Evolutionary conservation across 2,329 filamentous ascomycete genomes (phyloP), one percentile per base, ranked within the genome.

Genomic region (Pseudogymnoascus sp.): DNA sequence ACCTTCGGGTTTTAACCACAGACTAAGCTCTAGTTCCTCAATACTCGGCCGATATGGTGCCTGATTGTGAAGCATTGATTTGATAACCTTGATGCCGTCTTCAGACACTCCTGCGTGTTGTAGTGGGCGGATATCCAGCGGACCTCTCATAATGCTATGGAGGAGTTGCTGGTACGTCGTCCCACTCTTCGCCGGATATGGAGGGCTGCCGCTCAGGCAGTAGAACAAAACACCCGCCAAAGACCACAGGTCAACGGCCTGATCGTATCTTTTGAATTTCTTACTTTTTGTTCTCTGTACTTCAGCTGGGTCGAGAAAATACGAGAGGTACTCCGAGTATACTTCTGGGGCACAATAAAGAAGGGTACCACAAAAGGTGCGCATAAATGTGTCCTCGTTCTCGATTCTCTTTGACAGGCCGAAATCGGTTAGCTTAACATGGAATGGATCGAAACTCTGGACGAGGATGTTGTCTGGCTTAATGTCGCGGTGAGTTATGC

Each of bases 401-500:
- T 92, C 88, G 50, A 96, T 87, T 73, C 95, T 92, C 72, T 99
- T 99, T 2, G 94, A 97, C 4, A 99, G 77, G 2, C 94, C 94
- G 76, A 99, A 99, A 72, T 99, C 94, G 0, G 94, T 96, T 12
- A 99, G 79, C 74, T 99, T 97, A 68, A 97, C 88, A 12, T 84
- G 79, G 57, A 96, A 83, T 0, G 92, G 92, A 5, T 87, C 78
- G 8, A 84, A 72, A 0, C 85, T 87, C 9, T 86, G 80, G 66
- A 97, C 89, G 39, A 99, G 80, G 63, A 99, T 97, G 70, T 99
- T 99, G 78, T 99, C 94, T 0, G 94, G 94, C 72, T 99, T 99
- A 70, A 99, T 92, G 73, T 99, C 94, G n/a, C 94, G 88, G 75
- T 99, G 94, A 0, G 93, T 97, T 68, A 99, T 97, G 70, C 88